Evolutionary conservation across 768 basidiomycete species (phyloP), one percentile per base, ranked within the genome.

Genomic region (Goffeauzyma gilvescens): DNA sequence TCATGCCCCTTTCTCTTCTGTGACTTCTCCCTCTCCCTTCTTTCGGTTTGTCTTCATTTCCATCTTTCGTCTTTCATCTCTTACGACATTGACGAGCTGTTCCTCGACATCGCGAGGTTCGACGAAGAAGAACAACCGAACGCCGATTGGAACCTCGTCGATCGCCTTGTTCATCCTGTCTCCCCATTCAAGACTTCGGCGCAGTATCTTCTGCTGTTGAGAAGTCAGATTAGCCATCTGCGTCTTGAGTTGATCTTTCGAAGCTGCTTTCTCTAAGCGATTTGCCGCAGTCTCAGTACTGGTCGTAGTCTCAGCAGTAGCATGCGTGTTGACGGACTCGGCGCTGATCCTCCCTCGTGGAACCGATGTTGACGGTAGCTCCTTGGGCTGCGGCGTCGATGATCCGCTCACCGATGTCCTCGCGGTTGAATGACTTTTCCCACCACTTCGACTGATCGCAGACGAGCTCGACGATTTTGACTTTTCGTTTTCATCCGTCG

Each of bases 91-190:
- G 24, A 38, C 38, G 9, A 49, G 32, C 25, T 27, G 32, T 2
- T 43, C 42, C 35, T 44, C 38, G 8, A 49, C 27, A 25, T 49
- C 47, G 6, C 18, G n/a, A 10, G 47, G 42, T 25, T 49, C 30
- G 17, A 32, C 27, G 32, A 49, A 49, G 20, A 44, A 39, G 12
- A 49, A 27, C 22, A 49, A 30, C 24, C 17, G 17, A 3, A 49
- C 10, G 4, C 36, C 42, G 14, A 23, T 32, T 2, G 47, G 42
- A 3, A 49, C 9, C 23, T 40, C 30, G 10, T 24, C 18, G 21
- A 22, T 31, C 26, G 41, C 35, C 7, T 32, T 14, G n/a, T 27
- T 34, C 42, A 39, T 30, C 14, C 47, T 22, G 6, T 38, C 41
- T 14, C 26, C 34, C 47, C 47, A 49, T 31, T 49, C 47, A 18